A percentile compares a stretch with the other conserved stretches of the same genome.
phyloP scores from a whole-genome alignment of 108 stramenopile species.

The Skeletonema costatum region DNA sequence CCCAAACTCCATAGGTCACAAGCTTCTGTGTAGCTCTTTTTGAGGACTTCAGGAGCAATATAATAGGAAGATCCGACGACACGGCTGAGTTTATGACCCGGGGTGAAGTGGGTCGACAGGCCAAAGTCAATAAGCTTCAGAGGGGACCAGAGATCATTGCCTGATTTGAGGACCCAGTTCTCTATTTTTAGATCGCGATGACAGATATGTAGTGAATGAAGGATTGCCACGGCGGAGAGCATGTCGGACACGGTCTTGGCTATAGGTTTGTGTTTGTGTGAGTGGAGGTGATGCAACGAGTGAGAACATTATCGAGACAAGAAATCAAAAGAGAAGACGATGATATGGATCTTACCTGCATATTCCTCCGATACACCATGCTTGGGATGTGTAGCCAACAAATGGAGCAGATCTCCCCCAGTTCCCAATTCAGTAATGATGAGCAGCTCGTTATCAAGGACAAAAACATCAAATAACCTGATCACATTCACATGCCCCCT shows the following conservation, averaged over 20 bases:
- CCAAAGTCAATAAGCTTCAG: constrained; percentile 96
- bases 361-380: constrained; percentile 91
- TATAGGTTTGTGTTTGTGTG: background rate
- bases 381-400: constrained; percentile 90
- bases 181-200: constrained; percentile 95
- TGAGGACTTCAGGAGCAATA: constrained; percentile 97
- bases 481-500: constrained; percentile 83
- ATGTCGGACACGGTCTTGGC: constrained; percentile 86
- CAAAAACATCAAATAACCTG: constrained; percentile 80
- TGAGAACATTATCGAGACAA: too few species aligned
- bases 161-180: constrained; percentile 93
- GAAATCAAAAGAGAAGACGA: too few species aligned
- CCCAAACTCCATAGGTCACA: constrained; percentile 97
- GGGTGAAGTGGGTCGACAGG: constrained; percentile 89
- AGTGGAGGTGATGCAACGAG: constrained; percentile 30
- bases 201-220: constrained; percentile 89
- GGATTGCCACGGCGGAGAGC: constrained; percentile 93
- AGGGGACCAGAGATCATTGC: constrained; percentile 90
- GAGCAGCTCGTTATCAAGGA: constrained; percentile 78
- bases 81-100: constrained; percentile 82
- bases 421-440: constrained; percentile 87
- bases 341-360: constrained; percentile 67
- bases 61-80: constrained; percentile 96
- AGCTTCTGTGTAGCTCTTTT: constrained; percentile 95
- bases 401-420: constrained; percentile 93